Base-by-base conservation (phyloP, 192 early-diverging fungal species). In the Podila epicladia region DNA sequence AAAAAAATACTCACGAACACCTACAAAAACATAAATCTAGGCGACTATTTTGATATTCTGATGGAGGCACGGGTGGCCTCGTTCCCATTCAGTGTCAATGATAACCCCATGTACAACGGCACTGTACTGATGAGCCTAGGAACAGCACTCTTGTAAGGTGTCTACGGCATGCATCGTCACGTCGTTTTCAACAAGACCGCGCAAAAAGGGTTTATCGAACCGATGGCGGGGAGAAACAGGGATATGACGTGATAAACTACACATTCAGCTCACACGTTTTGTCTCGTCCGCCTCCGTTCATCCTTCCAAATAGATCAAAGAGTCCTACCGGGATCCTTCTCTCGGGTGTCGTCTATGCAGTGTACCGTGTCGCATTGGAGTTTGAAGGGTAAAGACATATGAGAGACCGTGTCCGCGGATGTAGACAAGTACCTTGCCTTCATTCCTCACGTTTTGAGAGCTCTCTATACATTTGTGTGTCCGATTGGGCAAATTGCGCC, bases 31-130 rank as follows among this genome's bases (percentile, higher is more conserved):
- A 20, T 28, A 28, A 53, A 15, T 24, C 26, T 63, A 89, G 94
- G 95, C 70, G 93, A 95, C 75, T 96, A 95, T 72, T 95, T 96
- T 86, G 95, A 93, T 57, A 96, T 95, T 51, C 82, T 95, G 63
- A 95, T 95, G 94, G 85, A 91, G 22, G 84, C 86, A 57, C 88
- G 92, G 19, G 92, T 97, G 37, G 94, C 91, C 0, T 90, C 90
- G 15, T 95, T 96, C 70, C 95, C 95, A 1, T 97, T 96, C 87
- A 97, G 93, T 74, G 89, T 94, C 11, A 84, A 91, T 20, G 92
- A 94, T 4, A 92, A 97, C 82, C 95, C 95, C 12, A 97, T 97
- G 95, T 97, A 95, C 69, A 87, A 87, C 64, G 95, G 95, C 24
- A 94, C 93, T 15, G 93, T 93, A 11, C 72, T 96, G 75, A 91